Conservation (phyloP, 2,329 filamentous ascomycete genomes). For the Polytolypa hystricis region DNA sequence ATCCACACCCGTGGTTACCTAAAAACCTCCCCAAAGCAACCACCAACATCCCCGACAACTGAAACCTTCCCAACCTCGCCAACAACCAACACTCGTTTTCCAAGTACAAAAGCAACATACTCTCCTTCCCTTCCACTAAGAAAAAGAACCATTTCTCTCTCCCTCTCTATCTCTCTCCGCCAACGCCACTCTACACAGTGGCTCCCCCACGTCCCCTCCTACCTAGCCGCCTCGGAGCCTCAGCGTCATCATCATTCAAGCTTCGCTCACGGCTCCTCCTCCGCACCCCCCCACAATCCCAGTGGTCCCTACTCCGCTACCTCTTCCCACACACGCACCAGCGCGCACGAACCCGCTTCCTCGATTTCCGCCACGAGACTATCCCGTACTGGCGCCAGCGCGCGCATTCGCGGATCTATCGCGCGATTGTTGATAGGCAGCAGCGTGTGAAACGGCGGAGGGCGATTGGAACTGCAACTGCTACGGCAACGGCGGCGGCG, state of each 20-base stretch:
- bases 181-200: background rate
- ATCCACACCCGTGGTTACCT: background rate
- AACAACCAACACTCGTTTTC: background rate
- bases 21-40: background rate
- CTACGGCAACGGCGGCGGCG: background rate
- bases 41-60: background rate
- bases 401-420: slow-evolving; percentile 66
- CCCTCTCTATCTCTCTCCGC: background rate
- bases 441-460: slow-evolving; percentile 41
- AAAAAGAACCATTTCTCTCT: background rate
- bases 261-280: background rate
- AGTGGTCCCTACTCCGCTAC: slow-evolving; percentile 41
- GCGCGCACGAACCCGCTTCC: slow-evolving; percentile 54
- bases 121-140: background rate
- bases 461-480: slow-evolving; percentile 26
- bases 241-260: no score
- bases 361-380: slow-evolving; percentile 62
- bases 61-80: background rate
- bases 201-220: slow-evolving; percentile 8
- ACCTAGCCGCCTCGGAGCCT: slow-evolving; percentile 1
- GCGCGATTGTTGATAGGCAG: slow-evolving; percentile 57
- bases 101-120: background rate
- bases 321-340: slow-evolving; percentile 56
- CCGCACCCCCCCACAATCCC: slow-evolving; percentile 12
- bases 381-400: slow-evolving; percentile 59